Conservation (phyloP, 2,329 filamentous ascomycete genomes). For the Fusarium oxysporum region DNA sequence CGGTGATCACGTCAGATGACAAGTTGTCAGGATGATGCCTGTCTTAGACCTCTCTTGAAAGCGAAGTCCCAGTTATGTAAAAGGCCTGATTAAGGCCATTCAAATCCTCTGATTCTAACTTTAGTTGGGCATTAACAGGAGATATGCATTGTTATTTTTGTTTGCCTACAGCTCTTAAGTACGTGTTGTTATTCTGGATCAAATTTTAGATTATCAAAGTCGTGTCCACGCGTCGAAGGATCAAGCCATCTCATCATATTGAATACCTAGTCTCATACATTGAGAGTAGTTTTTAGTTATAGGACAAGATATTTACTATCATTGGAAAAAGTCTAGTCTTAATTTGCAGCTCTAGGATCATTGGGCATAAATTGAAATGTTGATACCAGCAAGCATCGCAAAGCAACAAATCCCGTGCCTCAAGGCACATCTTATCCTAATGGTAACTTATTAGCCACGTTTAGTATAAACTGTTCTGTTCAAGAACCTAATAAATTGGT, state of each 20-base stretch:
- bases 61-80: background rate
- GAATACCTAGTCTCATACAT: background rate
- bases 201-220: fast-evolving
- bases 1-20: conserved; percentile 7
- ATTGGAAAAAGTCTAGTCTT: background rate
- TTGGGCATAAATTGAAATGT: background rate
- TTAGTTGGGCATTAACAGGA: fast-evolving
- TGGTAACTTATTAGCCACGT: background rate
- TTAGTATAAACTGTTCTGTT: fast-evolving
- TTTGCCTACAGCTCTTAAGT: fast-evolving
- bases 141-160: background rate
- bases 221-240: background rate
- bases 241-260: background rate
- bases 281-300: fast-evolving
- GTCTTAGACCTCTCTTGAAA: background rate
- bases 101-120: fast-evolving
- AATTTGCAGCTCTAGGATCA: background rate
- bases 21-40: background rate
- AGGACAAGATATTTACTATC: fast-evolving
- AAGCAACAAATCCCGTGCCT: too few species aligned
- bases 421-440: fast-evolving
- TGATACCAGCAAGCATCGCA: background rate
- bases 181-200: background rate
- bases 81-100: fast-evolving
- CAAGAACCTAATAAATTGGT: background rate